Conservation (phyloP, 352 stramenopile species). For the Peronospora farinosa region DNA sequence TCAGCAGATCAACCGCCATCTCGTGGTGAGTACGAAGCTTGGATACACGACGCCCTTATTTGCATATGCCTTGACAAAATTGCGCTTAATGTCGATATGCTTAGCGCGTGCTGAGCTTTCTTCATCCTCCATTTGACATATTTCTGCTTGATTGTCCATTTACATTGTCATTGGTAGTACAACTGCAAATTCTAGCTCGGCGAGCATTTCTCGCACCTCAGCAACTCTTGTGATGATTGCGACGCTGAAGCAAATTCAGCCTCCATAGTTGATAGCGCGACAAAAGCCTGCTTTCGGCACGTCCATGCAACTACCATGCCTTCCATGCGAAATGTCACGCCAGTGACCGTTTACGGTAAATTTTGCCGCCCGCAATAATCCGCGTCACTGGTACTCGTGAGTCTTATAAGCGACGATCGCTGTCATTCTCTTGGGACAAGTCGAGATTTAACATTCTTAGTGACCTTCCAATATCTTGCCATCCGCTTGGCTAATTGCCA, state of each 20-base stretch:
- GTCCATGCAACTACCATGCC: not conserved
- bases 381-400: not conserved
- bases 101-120: too few relatives aligned
- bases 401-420: too few relatives aligned
- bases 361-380: not conserved
- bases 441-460: not conserved
- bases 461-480: not conserved
- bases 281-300: not conserved
- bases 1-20: too few relatives aligned
- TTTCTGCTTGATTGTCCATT: too few relatives aligned
- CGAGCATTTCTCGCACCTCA: not conserved
- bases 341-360: not conserved
- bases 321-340: not conserved
- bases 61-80: too few relatives aligned
- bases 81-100: too few relatives aligned
- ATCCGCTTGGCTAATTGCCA: not conserved
- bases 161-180: too few relatives aligned
- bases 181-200: too few relatives aligned
- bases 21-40: too few relatives aligned
- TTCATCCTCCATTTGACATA: too few relatives aligned
- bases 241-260: not conserved
- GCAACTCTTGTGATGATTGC: not conserved
- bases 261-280: not conserved
- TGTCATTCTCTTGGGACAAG: too few relatives aligned
- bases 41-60: too few relatives aligned